These are phyloP conservation scores for rapeseed (Brassica napus) DNA, from an alignment of 345 rosid species.

Conservation along the genomic window DNA sequence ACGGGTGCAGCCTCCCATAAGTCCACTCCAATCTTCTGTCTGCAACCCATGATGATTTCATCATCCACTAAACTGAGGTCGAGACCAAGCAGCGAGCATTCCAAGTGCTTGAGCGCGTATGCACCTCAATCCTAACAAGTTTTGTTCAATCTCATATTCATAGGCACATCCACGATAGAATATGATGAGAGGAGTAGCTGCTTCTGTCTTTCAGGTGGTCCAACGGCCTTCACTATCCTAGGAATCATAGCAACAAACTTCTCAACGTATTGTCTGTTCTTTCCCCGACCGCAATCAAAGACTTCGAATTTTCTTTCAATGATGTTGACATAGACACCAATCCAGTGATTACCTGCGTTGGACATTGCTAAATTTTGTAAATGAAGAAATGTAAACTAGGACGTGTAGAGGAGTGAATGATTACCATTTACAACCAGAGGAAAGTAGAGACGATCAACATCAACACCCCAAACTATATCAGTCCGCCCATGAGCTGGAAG, in stretches of 20 bases:
- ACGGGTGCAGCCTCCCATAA: neutral
- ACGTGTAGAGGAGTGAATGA: neutral
- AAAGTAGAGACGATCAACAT: neutral
- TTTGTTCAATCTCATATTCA: neutral
- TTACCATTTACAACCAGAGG: neutral
- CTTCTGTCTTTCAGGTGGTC: neutral
- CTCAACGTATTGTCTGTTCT: neutral
- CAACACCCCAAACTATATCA: neutral
- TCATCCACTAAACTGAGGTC: neutral
- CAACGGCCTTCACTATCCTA: neutral
- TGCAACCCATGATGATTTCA: neutral
- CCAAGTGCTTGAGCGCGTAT: neutral
- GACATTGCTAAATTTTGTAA: neutral
- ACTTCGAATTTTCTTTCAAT: neutral
- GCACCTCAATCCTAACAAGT: neutral
- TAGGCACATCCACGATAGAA: neutral
- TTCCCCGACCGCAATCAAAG: neutral
- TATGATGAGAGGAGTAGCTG: neutral
- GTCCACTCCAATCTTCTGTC: neutral
- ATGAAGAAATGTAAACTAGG: neutral
- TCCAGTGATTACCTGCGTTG: neutral
- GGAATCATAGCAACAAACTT: neutral
- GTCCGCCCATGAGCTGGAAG: neutral
- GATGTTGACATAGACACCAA: neutral
- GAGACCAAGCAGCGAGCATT: neutral